Base-by-base conservation (phyloP, 257 asterid genomes). In the Jasminum sambac region DNA sequence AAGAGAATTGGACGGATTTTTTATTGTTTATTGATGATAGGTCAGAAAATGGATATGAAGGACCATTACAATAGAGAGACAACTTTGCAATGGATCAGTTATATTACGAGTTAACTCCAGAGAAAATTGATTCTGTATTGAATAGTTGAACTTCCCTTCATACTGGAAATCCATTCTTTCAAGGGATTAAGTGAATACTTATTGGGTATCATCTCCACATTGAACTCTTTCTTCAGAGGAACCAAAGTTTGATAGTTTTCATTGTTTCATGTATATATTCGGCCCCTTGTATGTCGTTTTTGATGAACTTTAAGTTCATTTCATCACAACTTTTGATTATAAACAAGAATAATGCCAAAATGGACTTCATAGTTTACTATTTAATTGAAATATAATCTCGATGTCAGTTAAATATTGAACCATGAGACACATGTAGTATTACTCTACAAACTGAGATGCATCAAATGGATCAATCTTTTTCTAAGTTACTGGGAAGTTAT, bases 31-130 rank as follows among this genome's bases (percentile, higher is more conserved):
- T n/a, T n/a, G n/a, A n/a, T 83, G 87, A 41, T 81, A 87, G 96
- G 93, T 73, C 88, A 83, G 89, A 63, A 87, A 84, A 80, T 38
- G 84, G 85, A 41, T 77, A 83, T 82, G 88, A 84, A 67, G 79
- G 72, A 69, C 46, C 81, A 14, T 39, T 25, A 71, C 75, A 30
- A 30, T 30, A 44, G 61, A 61, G 62, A 61, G 81, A 59, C 58
- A 68, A 26, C 37, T 23, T 30, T n/a, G 39, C 72, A 40, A 52
- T 16, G 71, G 60, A 64, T 52, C 62, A 76, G 68, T 63, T 74
- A 73, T 24, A 11, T 66, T 57, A 68, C 17, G 41, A 64, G 9
- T 42, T 58, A 30, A 4, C 43, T 17, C 0, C 0, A 43, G 11
- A 59, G 62, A 19, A 19, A 57, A 41, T 42, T 25, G 62, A 17